Conservation (phyloP, 495 filamentous ascomycete species). For the Aspergillus ostianus region DNA sequence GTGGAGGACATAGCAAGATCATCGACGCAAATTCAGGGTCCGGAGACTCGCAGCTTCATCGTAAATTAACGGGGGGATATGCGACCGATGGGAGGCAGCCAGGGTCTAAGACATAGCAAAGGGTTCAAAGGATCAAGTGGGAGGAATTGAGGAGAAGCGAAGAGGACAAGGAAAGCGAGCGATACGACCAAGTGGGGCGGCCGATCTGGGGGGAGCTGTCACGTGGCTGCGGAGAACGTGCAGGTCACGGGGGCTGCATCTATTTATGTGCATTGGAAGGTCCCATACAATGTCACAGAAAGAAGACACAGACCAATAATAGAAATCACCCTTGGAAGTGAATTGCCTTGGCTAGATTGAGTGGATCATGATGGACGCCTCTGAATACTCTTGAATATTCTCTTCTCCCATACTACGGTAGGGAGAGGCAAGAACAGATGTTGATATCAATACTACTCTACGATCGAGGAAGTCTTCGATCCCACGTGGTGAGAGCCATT, state of each 20-base stretch:
- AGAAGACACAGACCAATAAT: too few species aligned
- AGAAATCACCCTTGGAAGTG: too few species aligned
- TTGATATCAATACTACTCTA: too few species aligned
- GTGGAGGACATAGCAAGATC: slow-evolving; percentile 32
- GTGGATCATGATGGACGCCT: too few species aligned
- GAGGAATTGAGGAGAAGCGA: not conserved
- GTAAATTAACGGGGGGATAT: slow-evolving; percentile 1
- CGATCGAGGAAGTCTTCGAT: too few species aligned
- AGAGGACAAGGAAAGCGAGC: slow-evolving; percentile 2
- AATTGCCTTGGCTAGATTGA: too few species aligned
- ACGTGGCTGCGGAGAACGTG: not conserved
- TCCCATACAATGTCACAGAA: too few species aligned
- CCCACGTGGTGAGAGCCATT: too few species aligned
- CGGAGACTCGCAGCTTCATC: slow-evolving; percentile 21
- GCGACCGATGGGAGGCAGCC: not conserved
- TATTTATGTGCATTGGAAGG: not conserved
- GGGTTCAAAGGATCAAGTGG: not conserved
- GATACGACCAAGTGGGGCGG: slow-evolving; percentile 1
- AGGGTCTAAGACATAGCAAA: not conserved
- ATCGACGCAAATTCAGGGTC: slow-evolving; percentile 23
- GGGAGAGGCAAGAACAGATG: too few species aligned
- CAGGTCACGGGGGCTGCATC: not conserved
- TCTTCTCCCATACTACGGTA: too few species aligned
- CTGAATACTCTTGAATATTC: too few species aligned
- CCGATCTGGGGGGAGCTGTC: not conserved